These are phyloP conservation scores for Antrodiella citrinella DNA, from an alignment of 768 basidiomycete species.

Conservation along the genomic window DNA sequence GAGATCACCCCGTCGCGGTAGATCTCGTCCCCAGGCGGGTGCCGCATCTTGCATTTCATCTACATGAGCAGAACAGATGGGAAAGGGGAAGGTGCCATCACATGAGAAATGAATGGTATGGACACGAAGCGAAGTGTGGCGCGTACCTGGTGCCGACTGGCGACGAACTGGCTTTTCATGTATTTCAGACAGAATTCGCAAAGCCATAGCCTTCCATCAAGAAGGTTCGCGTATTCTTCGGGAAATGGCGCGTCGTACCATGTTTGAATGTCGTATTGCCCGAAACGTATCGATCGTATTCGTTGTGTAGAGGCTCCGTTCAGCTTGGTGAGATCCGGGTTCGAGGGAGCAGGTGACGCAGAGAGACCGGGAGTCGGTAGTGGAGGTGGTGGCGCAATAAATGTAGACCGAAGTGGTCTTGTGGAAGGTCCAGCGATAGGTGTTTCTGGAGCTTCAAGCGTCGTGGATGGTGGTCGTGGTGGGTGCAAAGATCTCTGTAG, in stretches of 20 bases:
- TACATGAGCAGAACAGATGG: slow-evolving; percentile 25
- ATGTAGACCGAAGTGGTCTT: slow-evolving; percentile 55
- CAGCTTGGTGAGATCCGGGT: slow-evolving; percentile 23
- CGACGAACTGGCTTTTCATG: slow-evolving; percentile 89
- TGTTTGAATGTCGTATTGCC: slow-evolving; percentile 87
- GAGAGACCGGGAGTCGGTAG: slow-evolving; percentile 29
- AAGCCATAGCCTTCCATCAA: slow-evolving; percentile 90
- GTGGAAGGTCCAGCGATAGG: slow-evolving; percentile 49
- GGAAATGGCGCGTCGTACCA: slow-evolving; percentile 99
- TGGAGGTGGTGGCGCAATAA: slow-evolving; percentile 29
- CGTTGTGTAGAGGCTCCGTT: slow-evolving; percentile 35
- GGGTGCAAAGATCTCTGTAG: too few species aligned
- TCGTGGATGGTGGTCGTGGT: slow-evolving; percentile 26
- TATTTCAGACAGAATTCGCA: slow-evolving; percentile 99
- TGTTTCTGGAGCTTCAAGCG: slow-evolving; percentile 25
- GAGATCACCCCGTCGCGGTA: slow-evolving; percentile 85
- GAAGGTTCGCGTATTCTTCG: slow-evolving; percentile 89
- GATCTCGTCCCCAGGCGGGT: slow-evolving; percentile 98
- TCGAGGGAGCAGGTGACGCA: slow-evolving; percentile 38
- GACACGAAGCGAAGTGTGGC: neutral
- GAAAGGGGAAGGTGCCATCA: too few species aligned
- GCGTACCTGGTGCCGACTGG: slow-evolving; percentile 77
- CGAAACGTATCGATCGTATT: slow-evolving; percentile 87
- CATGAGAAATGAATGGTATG: neutral
- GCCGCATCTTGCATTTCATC: slow-evolving; percentile 91